Base-by-base conservation (phyloP, 306 rosid species). In the Gastrolobium villosum region DNA sequence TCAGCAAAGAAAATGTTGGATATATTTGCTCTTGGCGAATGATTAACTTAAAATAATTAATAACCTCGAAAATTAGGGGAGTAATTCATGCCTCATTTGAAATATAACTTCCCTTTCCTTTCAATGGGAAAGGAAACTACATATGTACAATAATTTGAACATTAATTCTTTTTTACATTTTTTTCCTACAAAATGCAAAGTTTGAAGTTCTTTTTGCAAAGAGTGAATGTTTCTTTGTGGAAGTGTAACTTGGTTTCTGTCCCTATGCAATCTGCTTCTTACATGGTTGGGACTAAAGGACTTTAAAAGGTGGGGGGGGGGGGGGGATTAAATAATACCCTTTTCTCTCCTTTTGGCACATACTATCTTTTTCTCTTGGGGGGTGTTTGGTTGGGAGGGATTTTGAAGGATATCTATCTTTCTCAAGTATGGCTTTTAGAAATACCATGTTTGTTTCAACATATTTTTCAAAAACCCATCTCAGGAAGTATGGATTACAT, bases 1-100 rank as follows among this genome's bases (percentile, higher is more conserved):
- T 84, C 88, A 35, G 48, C 90, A 46, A 89, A 84, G 77, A 77
- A 86, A 76, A 60, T 88, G 52, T 91, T 83, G 64, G 91, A 87
- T 67, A 87, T 88, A 30, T 82, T 87, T 36, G 88, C 89, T 32
- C 86, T 88, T 10, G 90, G 86, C 5, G 9, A 60, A 44, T 40
- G 44, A 32, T 44, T 61, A 7, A 7, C 30, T 13, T 43, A 56
- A 4, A 11, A 72, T 11, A 28, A 41, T 1, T 57, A 3, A 10
- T 32, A 30, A 9, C 64, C 31, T 41, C 14, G 35, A 45, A 45
- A 30, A 11, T 4, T 7, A 7, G 39, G 30, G 11, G 43, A 72
- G 55, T 53, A 57, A 2, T 1, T 30, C 14, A 11, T 39, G 53
- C 59, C 57, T 59, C 3, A 9, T 59, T 59, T 73, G 65, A 36